These are phyloP conservation scores for Dicorynia guianensis DNA, from an alignment of 306 rosid genomes.

Conservation along the genomic window DNA sequence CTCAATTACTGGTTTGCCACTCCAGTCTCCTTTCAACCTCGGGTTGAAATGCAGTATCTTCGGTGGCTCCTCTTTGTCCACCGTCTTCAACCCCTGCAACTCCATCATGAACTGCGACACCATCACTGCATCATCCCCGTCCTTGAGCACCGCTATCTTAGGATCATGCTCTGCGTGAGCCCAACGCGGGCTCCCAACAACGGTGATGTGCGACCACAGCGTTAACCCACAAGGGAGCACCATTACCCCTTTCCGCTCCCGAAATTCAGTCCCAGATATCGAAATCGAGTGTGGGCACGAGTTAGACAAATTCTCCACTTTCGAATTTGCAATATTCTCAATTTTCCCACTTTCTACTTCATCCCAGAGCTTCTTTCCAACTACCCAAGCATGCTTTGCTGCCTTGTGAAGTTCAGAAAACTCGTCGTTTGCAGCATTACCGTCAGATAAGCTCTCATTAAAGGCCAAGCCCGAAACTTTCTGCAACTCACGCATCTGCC, in stretches of 20 bases:
- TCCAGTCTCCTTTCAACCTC: slow-evolving; percentile 96
- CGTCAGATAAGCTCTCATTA: slow-evolving; percentile 50
- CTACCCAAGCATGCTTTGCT: slow-evolving; percentile 73
- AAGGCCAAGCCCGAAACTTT: slow-evolving; percentile 79
- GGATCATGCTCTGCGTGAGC: slow-evolving; percentile 82
- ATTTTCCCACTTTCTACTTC: slow-evolving; percentile 65
- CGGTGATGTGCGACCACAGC: slow-evolving; percentile 87
- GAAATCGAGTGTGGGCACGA: slow-evolving; percentile 71
- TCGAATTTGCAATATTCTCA: slow-evolving; percentile 13
- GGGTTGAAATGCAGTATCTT: slow-evolving; percentile 94
- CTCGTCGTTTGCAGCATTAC: slow-evolving; percentile 43
- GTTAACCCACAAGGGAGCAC: slow-evolving; percentile 87
- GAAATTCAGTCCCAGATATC: slow-evolving; percentile 63
- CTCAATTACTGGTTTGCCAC: slow-evolving; percentile 86
- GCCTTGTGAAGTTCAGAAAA: slow-evolving; percentile 69
- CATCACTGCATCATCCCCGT: slow-evolving; percentile 74
- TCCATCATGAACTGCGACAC: slow-evolving; percentile 97
- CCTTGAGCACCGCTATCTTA: slow-evolving; percentile 72
- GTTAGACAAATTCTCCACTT: slow-evolving; percentile 63
- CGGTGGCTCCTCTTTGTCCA: slow-evolving; percentile 94
- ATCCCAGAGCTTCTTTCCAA: slow-evolving; percentile 75
- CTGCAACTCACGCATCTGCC: slow-evolving; percentile 47
- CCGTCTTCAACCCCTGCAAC: slow-evolving; percentile 88
- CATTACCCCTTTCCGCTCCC: slow-evolving; percentile 56
- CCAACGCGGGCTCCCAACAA: slow-evolving; percentile 92